A percentile compares a stretch with the other conserved stretches of the same genome.
Evolutionary conservation across 495 filamentous ascomycete species (phyloP).

Genomic region (Aspergillus egyptiacus): DNA sequence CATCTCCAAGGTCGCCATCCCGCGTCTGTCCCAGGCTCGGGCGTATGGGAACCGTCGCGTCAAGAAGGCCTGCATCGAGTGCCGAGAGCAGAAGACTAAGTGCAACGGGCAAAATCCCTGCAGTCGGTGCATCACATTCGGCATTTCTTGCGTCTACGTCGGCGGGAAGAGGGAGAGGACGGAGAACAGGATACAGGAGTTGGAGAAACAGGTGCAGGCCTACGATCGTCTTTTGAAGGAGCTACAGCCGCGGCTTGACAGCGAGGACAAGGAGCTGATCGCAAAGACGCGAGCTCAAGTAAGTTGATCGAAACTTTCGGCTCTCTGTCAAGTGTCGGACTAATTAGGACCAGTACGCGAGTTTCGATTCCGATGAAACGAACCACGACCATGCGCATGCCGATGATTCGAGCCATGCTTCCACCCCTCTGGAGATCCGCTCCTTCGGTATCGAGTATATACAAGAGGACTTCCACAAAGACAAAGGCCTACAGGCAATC

Average conservation of each 20-base stretch:
- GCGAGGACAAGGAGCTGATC: slow-evolving; percentile 27
- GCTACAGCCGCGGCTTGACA: slow-evolving; percentile 29
- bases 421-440: slow-evolving; percentile 31
- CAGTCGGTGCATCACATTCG: slow-evolving; percentile 49
- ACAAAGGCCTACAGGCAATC: slow-evolving; percentile 42
- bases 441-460: slow-evolving; percentile 49
- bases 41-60: slow-evolving; percentile 34
- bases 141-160: slow-evolving; percentile 45
- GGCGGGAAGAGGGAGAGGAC: slow-evolving; percentile 54
- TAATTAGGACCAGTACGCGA: background rate
- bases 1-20: slow-evolving; percentile 33
- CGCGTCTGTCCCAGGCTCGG: slow-evolving; percentile 24
- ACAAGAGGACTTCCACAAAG: slow-evolving; percentile 53
- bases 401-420: slow-evolving; percentile 11
- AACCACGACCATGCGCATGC: too few species aligned
- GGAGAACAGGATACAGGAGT: slow-evolving; percentile 44
- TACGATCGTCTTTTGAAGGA: slow-evolving; percentile 35
- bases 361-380: background rate
- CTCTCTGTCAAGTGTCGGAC: background rate
- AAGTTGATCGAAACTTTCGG: slow-evolving; percentile 2
- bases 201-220: slow-evolving; percentile 31
- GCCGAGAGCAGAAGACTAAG: slow-evolving; percentile 63
- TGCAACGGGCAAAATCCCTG: slow-evolving; percentile 56
- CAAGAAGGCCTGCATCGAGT: slow-evolving; percentile 62
- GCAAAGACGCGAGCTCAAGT: slow-evolving; percentile 31